Evolutionary conservation across 371 early-diverging fungal genomes (phyloP).

Genomic region (Nosema muscidifuracis): DNA sequence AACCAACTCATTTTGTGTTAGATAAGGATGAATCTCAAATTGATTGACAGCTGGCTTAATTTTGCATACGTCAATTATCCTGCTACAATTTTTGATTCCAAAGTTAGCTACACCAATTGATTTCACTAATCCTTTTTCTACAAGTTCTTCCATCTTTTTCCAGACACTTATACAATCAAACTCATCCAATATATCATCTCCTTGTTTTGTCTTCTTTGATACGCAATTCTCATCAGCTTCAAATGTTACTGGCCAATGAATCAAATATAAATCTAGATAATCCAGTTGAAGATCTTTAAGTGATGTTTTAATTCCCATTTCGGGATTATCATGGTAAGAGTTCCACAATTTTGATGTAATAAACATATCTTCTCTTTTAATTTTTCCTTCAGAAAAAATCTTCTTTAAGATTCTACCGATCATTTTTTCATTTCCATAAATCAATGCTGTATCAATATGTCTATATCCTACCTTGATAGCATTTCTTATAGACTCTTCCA

Average conservation of each 20-base stretch:
- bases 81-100: constrained; percentile 66
- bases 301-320: constrained; percentile 64
- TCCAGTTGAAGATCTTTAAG: constrained; percentile 69
- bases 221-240: background rate
- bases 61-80: constrained; percentile 66
- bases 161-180: constrained; percentile 64
- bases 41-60: constrained; percentile 75
- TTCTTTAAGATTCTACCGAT: constrained; percentile 69
- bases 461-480: constrained; percentile 68
- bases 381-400: constrained; percentile 65
- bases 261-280: constrained; percentile 77
- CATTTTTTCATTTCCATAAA: constrained; percentile 73
- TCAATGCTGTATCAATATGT: constrained; percentile 69
- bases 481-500: constrained; percentile 64
- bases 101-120: constrained; percentile 78
- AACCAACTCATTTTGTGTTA: constrained; percentile 67
- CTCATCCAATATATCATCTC: constrained; percentile 65
- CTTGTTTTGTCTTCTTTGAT: constrained; percentile 49
- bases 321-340: constrained; percentile 63
- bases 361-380: constrained; percentile 71
- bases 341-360: constrained; percentile 85
- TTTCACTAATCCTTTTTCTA: constrained; percentile 64
- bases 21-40: constrained; percentile 78
- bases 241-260: constrained; percentile 69
- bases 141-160: constrained; percentile 70